Evolutionary conservation across 495 filamentous ascomycete genomes (phyloP), one percentile per base, ranked within the genome.

Genomic region (Bombardia bombarda): DNA sequence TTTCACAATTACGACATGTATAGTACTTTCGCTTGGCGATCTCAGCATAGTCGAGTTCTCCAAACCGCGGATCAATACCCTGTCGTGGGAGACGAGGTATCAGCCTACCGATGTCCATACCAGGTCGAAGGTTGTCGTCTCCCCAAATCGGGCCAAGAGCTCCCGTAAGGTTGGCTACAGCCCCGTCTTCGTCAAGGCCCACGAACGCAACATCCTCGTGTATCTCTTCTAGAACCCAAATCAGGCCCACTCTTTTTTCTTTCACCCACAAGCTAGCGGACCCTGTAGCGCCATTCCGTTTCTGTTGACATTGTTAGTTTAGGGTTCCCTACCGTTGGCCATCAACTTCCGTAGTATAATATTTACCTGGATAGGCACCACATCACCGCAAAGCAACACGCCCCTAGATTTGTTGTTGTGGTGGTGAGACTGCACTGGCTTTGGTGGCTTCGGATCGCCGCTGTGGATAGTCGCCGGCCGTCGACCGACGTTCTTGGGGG

Each of bases 141-240:
- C 90, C 89, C 83, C 89, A 96, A 35, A 96, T 87, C 13, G 80
- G 75, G 17, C 77, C 79, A 2, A 75, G 73, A 31, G 82, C 77
- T 20, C 92, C 92, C 12, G 75, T 70, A 18, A 81, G 73, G 34
- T 73, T 76, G 13, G 74, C 68, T 13, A 95, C 72, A 26, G 74
- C 72, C 38, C 87, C 88, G 21, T 83, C 78, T 31, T 83, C 75
- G 53, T 90, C 87, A 19, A 88, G 72, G 20, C 60, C 73, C 8
- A 98, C 52, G 42, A 73, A 72, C 21, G 85, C 88, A 26, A 90
- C 80, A 57, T 98, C 89, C 67, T 98, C 92, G 41, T 87, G 87
- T 40, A 98, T 96, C 62, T 98, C 92, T 63, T 98, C 92, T 4
- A 98, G 58, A 13, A 98, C 92, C 92, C 92, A 98, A 40, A 98